These are phyloP conservation scores for Pythium apleroticum DNA, from an alignment of 352 stramenopile genomes.

Conservation along the genomic window DNA sequence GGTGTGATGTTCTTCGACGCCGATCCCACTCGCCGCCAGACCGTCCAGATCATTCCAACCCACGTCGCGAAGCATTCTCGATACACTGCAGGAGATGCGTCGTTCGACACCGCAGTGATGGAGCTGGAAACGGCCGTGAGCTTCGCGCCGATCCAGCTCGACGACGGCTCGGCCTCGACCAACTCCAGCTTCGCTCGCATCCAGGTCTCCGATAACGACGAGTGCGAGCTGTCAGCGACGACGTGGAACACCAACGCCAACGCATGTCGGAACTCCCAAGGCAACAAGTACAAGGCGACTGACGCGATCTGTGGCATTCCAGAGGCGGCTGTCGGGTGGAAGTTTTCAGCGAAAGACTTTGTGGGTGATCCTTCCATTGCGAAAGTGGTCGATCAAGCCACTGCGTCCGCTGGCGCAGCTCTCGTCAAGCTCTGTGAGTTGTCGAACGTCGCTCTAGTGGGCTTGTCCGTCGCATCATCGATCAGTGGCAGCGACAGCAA, in stretches of 20 bases:
- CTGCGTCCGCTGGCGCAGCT: not conserved
- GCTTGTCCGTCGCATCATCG: conserved; percentile 7
- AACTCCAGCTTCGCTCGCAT: conserved; percentile 13
- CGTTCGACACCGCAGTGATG: conserved; percentile 19
- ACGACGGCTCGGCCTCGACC: conserved; percentile 14
- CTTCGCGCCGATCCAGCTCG: conserved; percentile 14
- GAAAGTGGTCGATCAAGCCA: not conserved
- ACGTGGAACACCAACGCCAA: not conserved
- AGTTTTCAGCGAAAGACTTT: conserved; percentile 10
- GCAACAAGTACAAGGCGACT: not conserved
- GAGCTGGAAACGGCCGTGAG: conserved; percentile 5
- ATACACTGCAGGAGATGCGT: conserved; percentile 9
- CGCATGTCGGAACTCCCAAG: not conserved
- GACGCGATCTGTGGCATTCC: conserved; percentile 6
- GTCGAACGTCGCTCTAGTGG: conserved; percentile 17
- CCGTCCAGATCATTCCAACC: not conserved
- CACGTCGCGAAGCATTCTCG: conserved; percentile 15
- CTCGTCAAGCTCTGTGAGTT: conserved; percentile 8
- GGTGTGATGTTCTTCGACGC: conserved; percentile 1
- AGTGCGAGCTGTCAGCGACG: conserved; percentile 8
- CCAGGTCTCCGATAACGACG: conserved; percentile 6
- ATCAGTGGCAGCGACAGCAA: not conserved
- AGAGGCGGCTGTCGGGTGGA: not conserved
- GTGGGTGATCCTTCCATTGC: conserved; percentile 11
- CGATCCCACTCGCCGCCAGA: not conserved